A percentile compares a stretch with the other conserved stretches of the same genome.
These are phyloP conservation scores for Lanmaoa rubissima DNA, from an alignment of 768 basidiomycete species.

Conservation along the genomic window DNA sequence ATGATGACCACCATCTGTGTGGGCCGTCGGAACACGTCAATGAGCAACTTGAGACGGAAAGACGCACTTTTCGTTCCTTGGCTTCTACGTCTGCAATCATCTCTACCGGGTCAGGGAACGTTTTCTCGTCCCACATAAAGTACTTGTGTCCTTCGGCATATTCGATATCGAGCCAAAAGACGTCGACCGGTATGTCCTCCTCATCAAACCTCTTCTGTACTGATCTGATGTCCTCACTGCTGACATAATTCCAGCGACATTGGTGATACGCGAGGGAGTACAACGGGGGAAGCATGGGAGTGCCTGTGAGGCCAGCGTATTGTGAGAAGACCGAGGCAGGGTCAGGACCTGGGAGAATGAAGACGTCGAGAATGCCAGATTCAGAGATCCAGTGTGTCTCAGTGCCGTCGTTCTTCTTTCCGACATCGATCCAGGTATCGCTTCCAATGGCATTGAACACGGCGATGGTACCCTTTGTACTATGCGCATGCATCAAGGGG, in stretches of 20 bases:
- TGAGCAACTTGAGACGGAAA: background rate
- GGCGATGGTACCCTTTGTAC: constrained; percentile 81
- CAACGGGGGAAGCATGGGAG: constrained; percentile 81
- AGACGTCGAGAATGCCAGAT: constrained; percentile 92
- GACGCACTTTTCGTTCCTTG: constrained; percentile 73
- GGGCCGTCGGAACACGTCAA: background rate
- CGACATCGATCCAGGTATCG: constrained; percentile 94
- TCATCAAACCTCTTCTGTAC: constrained; percentile 91
- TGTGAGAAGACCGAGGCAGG: constrained; percentile 81
- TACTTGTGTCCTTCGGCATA: constrained; percentile 94
- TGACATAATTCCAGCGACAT: constrained; percentile 97
- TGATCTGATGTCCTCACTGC: constrained; percentile 79
- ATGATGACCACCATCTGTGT: constrained; percentile 94
- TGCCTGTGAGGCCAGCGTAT: constrained; percentile 82
- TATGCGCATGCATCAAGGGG: constrained; percentile 92
- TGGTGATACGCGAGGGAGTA: constrained; percentile 96
- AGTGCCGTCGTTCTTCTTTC: constrained; percentile 54
- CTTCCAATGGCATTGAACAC: constrained; percentile 86
- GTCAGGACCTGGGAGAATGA: constrained; percentile 90
- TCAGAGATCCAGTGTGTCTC: constrained; percentile 98
- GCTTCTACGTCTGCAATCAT: constrained; percentile 91
- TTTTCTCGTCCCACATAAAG: constrained; percentile 93
- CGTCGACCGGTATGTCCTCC: constrained; percentile 92
- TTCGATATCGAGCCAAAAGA: constrained; percentile 97
- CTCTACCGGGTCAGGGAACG: constrained; percentile 90